Evolutionary conservation across 2,329 filamentous ascomycete genomes (phyloP).

Genomic region (Alternaria postmessia): DNA sequence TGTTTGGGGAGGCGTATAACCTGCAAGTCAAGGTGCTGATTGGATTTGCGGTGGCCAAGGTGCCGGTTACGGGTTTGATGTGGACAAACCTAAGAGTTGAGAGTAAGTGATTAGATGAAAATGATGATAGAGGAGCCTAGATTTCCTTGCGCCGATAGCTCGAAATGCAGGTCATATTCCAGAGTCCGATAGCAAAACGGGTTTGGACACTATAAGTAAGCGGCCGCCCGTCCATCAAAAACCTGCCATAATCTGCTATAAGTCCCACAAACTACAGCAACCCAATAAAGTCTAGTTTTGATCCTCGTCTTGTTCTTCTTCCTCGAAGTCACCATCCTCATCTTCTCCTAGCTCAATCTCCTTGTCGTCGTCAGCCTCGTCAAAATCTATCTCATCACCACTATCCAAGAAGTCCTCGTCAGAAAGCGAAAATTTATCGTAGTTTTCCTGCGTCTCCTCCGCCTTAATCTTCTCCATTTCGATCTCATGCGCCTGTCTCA

Average conservation of each 20-base stretch:
- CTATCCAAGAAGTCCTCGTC: conserved; percentile 15
- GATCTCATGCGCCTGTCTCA: conserved; percentile 10
- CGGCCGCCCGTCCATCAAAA: background rate
- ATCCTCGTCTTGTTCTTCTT: background rate
- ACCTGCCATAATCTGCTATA: background rate
- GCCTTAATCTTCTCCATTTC: conserved; percentile 10
- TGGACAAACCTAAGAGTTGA: conserved; percentile 17
- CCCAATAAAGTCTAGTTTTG: background rate
- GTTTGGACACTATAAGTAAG: background rate
- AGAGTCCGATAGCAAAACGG: background rate
- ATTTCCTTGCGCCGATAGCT: background rate
- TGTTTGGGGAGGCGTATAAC: conserved; percentile 22
- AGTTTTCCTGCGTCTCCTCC: background rate
- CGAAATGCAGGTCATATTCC: background rate
- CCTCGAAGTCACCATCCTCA: background rate
- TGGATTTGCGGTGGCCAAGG: conserved; percentile 20
- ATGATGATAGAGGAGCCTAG: background rate
- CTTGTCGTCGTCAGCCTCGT: background rate
- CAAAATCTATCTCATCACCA: conserved; percentile 18
- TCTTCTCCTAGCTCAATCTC: conserved; percentile 4
- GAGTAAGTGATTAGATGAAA: background rate
- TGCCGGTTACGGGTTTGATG: conserved; percentile 17
- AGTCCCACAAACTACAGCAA: background rate
- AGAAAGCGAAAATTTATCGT: background rate
- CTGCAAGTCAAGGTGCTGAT: conserved; percentile 24